Evolutionary conservation across 2,329 filamentous ascomycete genomes (phyloP).

Genomic region (Aspergillus nomiae): DNA sequence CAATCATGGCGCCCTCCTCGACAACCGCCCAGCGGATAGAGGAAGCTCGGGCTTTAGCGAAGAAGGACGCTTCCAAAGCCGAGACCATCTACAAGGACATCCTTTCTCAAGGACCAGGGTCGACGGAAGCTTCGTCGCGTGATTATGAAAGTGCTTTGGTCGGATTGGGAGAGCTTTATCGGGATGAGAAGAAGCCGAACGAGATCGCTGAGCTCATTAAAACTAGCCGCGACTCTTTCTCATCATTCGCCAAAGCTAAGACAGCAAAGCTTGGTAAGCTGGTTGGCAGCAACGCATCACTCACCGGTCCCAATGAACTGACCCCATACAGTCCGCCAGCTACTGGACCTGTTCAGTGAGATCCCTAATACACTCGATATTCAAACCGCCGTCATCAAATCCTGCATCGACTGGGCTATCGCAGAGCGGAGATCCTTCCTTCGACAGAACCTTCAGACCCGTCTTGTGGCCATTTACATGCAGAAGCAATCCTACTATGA

Average conservation of each 20-base stretch:
- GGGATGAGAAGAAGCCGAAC: slow-evolving; percentile 75
- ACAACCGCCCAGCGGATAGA: slow-evolving; percentile 69
- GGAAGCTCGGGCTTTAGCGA: slow-evolving; percentile 83
- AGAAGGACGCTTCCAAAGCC: slow-evolving; percentile 79
- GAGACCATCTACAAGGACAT: slow-evolving; percentile 89
- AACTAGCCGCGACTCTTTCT: slow-evolving; percentile 86
- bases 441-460: slow-evolving; percentile 95
- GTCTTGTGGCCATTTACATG: slow-evolving; percentile 92
- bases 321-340: slow-evolving; percentile 73
- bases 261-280: slow-evolving; percentile 90
- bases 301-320: not conserved
- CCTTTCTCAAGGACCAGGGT: slow-evolving; percentile 78
- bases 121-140: slow-evolving; percentile 81
- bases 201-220: slow-evolving; percentile 88
- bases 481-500: slow-evolving; percentile 98
- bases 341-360: slow-evolving; percentile 90
- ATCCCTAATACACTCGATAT: slow-evolving; percentile 94
- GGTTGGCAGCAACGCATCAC: not conserved
- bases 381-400: slow-evolving; percentile 94
- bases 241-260: slow-evolving; percentile 97
- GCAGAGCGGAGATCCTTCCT: slow-evolving; percentile 93
- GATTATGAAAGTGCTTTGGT: slow-evolving; percentile 91
- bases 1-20: slow-evolving; percentile 51
- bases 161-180: slow-evolving; percentile 87
- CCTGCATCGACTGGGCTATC: slow-evolving; percentile 99